Conservation (phyloP, 2,329 filamentous ascomycete species). For the Exophiala calicioides region DNA sequence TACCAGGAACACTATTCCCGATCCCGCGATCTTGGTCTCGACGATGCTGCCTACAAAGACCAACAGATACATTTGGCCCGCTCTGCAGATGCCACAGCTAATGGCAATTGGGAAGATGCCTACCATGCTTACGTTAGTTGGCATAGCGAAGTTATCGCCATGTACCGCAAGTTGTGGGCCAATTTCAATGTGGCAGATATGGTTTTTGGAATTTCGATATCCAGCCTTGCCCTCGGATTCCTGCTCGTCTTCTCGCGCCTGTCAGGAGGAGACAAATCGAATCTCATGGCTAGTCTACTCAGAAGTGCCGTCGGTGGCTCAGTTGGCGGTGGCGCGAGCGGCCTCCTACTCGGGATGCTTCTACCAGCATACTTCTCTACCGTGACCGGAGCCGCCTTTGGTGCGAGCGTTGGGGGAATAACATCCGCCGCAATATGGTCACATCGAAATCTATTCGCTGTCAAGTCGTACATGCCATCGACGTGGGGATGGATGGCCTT, state of each 20-base stretch:
- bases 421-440: slow-evolving; percentile 37
- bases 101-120: slow-evolving; percentile 39
- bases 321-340: slow-evolving; percentile 43
- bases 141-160: slow-evolving; percentile 72
- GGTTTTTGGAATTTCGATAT: slow-evolving; percentile 72
- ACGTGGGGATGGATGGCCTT: slow-evolving; percentile 88
- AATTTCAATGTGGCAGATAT: slow-evolving; percentile 87
- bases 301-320: slow-evolving; percentile 53
- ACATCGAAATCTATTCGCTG: slow-evolving; percentile 8
- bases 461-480: slow-evolving; percentile 62
- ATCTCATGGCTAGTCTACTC: slow-evolving; percentile 56
- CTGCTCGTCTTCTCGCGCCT: slow-evolving; percentile 72
- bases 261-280: slow-evolving; percentile 54
- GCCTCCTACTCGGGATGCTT: slow-evolving; percentile 24
- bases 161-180: slow-evolving; percentile 87
- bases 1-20: slow-evolving; percentile 82
- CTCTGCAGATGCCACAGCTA: slow-evolving; percentile 8
- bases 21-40: slow-evolving; percentile 25
- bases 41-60: slow-evolving; percentile 16
- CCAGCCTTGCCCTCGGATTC: slow-evolving; percentile 66
- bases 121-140: slow-evolving; percentile 68
- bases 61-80: slow-evolving; percentile 31
- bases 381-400: slow-evolving; percentile 36
- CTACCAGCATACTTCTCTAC: slow-evolving; percentile 18
- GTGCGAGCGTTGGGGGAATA: slow-evolving; percentile 49